These are phyloP conservation scores for Corymbia citriodora DNA, from an alignment of 441 rosid genomes.

Conservation along the genomic window DNA sequence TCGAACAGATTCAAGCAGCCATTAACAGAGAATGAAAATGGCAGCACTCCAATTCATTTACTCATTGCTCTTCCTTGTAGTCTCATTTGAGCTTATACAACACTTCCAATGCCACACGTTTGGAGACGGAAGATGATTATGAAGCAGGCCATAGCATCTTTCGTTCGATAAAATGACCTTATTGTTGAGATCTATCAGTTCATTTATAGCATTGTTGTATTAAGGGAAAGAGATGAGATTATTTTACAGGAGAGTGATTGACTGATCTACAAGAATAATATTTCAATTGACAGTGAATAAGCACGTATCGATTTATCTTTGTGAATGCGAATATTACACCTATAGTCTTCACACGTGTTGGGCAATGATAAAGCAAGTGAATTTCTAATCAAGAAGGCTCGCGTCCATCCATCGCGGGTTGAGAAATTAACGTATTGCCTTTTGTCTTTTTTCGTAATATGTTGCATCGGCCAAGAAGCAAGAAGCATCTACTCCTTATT, in stretches of 20 bases:
- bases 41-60: background rate
- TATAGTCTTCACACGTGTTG: background rate
- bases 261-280: background rate
- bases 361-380: background rate
- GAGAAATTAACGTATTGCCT: background rate
- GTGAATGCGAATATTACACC: background rate
- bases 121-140: background rate
- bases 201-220: background rate
- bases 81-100: background rate
- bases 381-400: background rate
- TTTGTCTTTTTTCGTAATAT: background rate
- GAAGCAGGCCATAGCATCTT: background rate
- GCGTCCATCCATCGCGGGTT: background rate
- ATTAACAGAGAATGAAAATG: conserved; percentile 32
- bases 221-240: background rate
- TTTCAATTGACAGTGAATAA: background rate
- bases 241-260: background rate
- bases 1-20: conserved; percentile 87
- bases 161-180: background rate
- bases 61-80: background rate
- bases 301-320: fast-evolving
- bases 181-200: background rate
- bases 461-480: too few species aligned
- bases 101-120: background rate
- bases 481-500: too few species aligned